Base-by-base conservation (phyloP, 2,329 filamentous ascomycete species). In the Scedosporium aurantiacum region DNA sequence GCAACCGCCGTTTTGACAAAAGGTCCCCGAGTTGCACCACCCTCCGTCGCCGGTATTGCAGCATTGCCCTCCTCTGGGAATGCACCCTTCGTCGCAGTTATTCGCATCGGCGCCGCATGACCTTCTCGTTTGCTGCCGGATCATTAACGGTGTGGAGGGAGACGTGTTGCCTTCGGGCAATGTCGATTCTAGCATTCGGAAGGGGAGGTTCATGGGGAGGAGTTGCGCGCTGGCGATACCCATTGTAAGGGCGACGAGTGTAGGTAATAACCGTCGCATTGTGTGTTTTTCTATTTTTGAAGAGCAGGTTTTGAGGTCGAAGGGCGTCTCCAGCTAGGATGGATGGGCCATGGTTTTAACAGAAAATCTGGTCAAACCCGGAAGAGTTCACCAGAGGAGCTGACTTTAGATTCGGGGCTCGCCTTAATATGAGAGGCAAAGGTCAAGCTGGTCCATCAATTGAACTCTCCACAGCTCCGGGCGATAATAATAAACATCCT, bases 21-120 rank as follows among this genome's bases (percentile, higher is more conserved):
- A 54, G n/a, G 50, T 27, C 50, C 50, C 37, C 25, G 55, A 37
- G 28, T 40, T 41, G 12, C 55, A 41, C 55, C 55, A 57, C n/a
- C 37, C 55, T 32, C 27, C 55, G n/a, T 57, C 55, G 2, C 55
- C 27, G 14, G 27, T 18, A 8, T 37, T 40, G 37, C 55, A 57
- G 27, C 55, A 57, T 41, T 37, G 27, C 2, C 55, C 37, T n/a
- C 28, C 37, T 23, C 37, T 16, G 2, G 27, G 28, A 12, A 57
- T 57, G 21, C 55, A 57, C 27, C 55, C 37, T 57, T 37, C 55
- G 37, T 57, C 55, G 55, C 55, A 57, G n/a, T 41, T 57, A n/a
- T 37, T 40, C 28, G 37, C 28, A 3, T 37, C 27, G 4, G 55
- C 28, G 14, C 55, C 55, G 37, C 55, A 57, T 16, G 55, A 37